phyloP scores from a whole-genome alignment of 345 rosid species.

The Sonneratia caseolaris region DNA sequence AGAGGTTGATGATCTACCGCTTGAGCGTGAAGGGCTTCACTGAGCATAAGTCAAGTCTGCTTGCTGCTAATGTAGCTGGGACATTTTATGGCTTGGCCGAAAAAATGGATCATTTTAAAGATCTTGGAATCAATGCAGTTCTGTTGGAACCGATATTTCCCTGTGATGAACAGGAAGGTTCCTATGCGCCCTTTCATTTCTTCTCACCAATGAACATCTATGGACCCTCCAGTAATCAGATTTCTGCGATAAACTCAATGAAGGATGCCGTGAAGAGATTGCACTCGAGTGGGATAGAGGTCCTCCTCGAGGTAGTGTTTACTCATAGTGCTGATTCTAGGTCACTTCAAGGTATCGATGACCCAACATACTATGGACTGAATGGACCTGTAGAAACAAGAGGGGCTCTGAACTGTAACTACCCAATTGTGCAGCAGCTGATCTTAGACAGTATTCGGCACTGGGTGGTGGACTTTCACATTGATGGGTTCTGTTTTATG shows the following conservation, averaged over 20 bases:
- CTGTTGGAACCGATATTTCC: constrained; percentile 75
- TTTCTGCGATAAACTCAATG: constrained; percentile 52
- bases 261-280: constrained; percentile 84
- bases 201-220: constrained; percentile 51
- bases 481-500: constrained; percentile 84
- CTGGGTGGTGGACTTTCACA: constrained; percentile 78
- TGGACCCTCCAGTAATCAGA: constrained; percentile 43
- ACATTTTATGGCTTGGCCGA: constrained; percentile 67
- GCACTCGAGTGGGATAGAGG: constrained; percentile 72
- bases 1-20: constrained; percentile 57
- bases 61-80: constrained; percentile 49
- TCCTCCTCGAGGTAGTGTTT: constrained; percentile 75
- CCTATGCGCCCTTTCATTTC: constrained; percentile 76
- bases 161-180: constrained; percentile 56
- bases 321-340: constrained; percentile 61
- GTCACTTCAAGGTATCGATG: constrained; percentile 67
- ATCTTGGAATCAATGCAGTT: constrained; percentile 77
- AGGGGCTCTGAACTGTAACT: constrained; percentile 60
- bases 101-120: constrained; percentile 58
- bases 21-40: constrained; percentile 69
- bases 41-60: constrained; percentile 55
- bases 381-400: constrained; percentile 22
- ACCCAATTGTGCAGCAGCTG: constrained; percentile 60
- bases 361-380: constrained; percentile 43
- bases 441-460: constrained; percentile 68